These are phyloP conservation scores for Cubamyces sp. DNA, from an alignment of 768 basidiomycete species.

Conservation along the genomic window DNA sequence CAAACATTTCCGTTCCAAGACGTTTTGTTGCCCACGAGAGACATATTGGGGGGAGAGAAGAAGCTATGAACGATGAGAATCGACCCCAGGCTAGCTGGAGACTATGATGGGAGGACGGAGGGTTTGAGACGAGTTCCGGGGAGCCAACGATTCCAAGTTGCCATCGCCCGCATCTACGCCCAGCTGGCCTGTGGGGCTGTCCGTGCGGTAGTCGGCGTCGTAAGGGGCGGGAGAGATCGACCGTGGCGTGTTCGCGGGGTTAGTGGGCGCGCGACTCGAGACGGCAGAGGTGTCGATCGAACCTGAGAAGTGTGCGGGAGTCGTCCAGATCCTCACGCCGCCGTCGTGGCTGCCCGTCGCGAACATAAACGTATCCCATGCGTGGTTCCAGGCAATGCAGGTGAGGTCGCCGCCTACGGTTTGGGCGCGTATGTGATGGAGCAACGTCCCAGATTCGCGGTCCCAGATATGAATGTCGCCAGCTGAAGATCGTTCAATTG, in stretches of 20 bases:
- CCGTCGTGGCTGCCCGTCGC: constrained; percentile 83
- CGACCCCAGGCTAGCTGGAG: background rate
- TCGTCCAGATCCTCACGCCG: constrained; percentile 72
- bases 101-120: background rate
- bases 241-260: constrained; percentile 24
- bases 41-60: background rate
- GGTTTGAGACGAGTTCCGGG: background rate
- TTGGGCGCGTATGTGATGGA: constrained; percentile 72
- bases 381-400: constrained; percentile 80
- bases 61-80: background rate
- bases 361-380: constrained; percentile 65
- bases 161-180: background rate
- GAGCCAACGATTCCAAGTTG: background rate
- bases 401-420: constrained; percentile 64
- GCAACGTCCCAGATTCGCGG: constrained; percentile 70
- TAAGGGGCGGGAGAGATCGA: constrained; percentile 23
- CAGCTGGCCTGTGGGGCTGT: constrained; percentile 18
- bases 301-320: constrained; percentile 11
- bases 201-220: constrained; percentile 23
- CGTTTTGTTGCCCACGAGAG: background rate
- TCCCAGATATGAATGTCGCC: constrained; percentile 91
- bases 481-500: constrained; percentile 43
- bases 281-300: constrained; percentile 14
- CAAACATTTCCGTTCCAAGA: background rate
- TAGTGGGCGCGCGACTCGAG: constrained; percentile 16